A percentile compares a stretch with the other conserved stretches of the same genome.
These are phyloP conservation scores for Phytophthora nicotianae DNA, from an alignment of 352 stramenopile species.

Conservation along the genomic window DNA sequence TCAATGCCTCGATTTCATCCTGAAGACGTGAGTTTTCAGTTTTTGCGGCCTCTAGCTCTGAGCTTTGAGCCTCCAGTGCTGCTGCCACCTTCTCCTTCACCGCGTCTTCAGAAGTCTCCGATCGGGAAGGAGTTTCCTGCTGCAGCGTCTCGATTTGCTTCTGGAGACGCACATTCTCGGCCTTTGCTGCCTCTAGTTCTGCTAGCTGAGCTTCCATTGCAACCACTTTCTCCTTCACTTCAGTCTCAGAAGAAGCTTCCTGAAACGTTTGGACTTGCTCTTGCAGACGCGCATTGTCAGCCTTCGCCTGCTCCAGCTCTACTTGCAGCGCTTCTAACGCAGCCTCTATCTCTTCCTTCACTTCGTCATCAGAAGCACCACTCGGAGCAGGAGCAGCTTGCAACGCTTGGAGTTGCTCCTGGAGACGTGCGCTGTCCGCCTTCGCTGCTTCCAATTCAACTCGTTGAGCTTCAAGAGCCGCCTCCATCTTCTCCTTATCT, in stretches of 20 bases:
- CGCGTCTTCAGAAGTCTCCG: slow-evolving; percentile 2
- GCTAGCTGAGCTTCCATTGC: slow-evolving; percentile 2
- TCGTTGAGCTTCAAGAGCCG: slow-evolving; percentile 3
- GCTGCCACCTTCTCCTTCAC: slow-evolving; percentile 9
- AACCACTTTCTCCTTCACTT: slow-evolving; percentile 12
- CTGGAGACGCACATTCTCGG: slow-evolving; percentile 16
- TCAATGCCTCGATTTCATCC: slow-evolving; percentile 17
- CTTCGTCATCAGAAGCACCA: slow-evolving; percentile 5
- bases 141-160: slow-evolving; percentile 23
- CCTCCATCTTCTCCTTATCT: slow-evolving; percentile 12
- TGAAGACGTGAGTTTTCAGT: slow-evolving; percentile 22
- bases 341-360: slow-evolving; percentile 15
- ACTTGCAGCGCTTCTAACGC: slow-evolving; percentile 7
- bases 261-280: too few species aligned
- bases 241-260: too few species aligned
- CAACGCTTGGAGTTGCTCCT: slow-evolving; percentile 23
- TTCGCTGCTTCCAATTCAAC: slow-evolving; percentile 13
- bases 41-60: slow-evolving; percentile 20
- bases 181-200: slow-evolving; percentile 13
- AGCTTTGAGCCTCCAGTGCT: slow-evolving; percentile 13
- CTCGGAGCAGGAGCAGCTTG: slow-evolving; percentile 2
- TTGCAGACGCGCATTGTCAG: slow-evolving; percentile 25
- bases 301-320: slow-evolving; percentile 19
- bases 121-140: not conserved
- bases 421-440: slow-evolving; percentile 16